These are phyloP conservation scores for Acanthamoeba castellanii DNA, from an alignment of 208 protist species.

Conservation along the genomic window DNA sequence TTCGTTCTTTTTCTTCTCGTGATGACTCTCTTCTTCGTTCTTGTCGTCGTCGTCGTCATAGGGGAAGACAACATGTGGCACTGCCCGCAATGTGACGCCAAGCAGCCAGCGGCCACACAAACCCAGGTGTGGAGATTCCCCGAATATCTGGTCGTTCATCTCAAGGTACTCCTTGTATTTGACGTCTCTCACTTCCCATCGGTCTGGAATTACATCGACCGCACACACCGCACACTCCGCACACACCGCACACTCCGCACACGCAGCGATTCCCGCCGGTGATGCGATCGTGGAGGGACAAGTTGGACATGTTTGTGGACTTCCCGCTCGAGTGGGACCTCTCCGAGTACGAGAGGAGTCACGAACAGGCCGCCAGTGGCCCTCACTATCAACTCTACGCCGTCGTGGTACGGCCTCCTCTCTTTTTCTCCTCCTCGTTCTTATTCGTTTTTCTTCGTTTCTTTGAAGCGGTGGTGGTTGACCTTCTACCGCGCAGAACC, in stretches of 20 bases:
- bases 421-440: background rate
- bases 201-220: background rate
- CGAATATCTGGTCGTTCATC: conserved; percentile 13
- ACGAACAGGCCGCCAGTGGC: conserved; percentile 60
- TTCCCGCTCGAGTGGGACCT: conserved; percentile 42
- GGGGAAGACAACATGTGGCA: conserved; percentile 54
- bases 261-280: conserved; percentile 34
- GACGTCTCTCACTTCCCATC: background rate
- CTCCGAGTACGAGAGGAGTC: conserved; percentile 5
- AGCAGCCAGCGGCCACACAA: background rate
- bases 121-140: conserved; percentile 39
- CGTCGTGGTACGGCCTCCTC: background rate
- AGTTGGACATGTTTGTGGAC: conserved; percentile 53
- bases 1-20: too few relatives aligned
- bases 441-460: background rate
- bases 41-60: background rate
- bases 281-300: conserved; percentile 50
- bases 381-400: conserved; percentile 6
- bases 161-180: conserved; percentile 9
- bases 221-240: too few relatives aligned
- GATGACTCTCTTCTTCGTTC: too few relatives aligned
- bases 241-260: too few relatives aligned
- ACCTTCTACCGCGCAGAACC: background rate
- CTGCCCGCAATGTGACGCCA: conserved; percentile 12
- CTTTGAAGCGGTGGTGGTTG: background rate